Evolutionary conservation across 2,329 filamentous ascomycete species (phyloP).

Genomic region (Aspergillus chevalieri): DNA sequence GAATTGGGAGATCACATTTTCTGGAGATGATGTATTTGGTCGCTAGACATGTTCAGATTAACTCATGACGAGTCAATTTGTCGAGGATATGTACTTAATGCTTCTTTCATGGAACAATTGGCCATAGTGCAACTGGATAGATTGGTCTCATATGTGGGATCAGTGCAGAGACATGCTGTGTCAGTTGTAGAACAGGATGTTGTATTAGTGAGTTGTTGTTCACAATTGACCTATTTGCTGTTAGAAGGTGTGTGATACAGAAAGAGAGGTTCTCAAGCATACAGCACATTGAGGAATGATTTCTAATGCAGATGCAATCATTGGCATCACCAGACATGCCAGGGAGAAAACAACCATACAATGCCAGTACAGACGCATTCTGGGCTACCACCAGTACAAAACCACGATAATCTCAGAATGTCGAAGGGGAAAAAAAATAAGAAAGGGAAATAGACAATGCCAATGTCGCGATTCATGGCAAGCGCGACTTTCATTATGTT

Average conservation of each 20-base stretch:
- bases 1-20: constrained; percentile 1
- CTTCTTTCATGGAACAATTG: not conserved
- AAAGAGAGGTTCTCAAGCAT: not conserved
- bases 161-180: not conserved
- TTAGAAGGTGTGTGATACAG: not conserved
- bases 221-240: not conserved
- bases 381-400: too few species aligned
- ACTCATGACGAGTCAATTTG: not conserved
- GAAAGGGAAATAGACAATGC: too few species aligned
- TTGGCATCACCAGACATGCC: too few species aligned
- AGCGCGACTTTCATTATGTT: too few species aligned
- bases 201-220: not conserved
- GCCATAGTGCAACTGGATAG: not conserved
- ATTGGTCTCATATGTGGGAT: not conserved
- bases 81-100: not conserved
- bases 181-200: constrained; percentile 1
- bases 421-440: too few species aligned
- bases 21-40: constrained; percentile 1
- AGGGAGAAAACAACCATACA: too few species aligned
- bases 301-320: too few species aligned
- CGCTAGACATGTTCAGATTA: not conserved
- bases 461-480: too few species aligned
- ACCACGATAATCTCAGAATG: too few species aligned
- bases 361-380: too few species aligned
- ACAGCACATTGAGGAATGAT: not conserved